phyloP scores from a whole-genome alignment of 2,329 filamentous ascomycete genomes.

The Aureobasidium sp. region DNA sequence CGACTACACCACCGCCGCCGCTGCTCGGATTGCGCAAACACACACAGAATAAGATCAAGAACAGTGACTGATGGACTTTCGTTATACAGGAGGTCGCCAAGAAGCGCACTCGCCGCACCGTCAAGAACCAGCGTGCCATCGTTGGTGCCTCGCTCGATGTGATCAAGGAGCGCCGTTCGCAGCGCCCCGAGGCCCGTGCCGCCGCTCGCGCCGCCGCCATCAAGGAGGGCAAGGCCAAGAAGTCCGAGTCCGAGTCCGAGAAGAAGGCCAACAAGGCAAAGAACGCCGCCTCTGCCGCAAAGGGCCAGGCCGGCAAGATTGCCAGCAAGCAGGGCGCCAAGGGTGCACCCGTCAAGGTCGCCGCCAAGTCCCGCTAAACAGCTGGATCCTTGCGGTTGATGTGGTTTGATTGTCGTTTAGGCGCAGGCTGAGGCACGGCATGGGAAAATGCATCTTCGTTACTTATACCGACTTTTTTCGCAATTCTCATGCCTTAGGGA shows the following conservation, averaged over 20 bases:
- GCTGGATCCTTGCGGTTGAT: conserved; percentile 3
- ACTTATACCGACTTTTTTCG: conserved; percentile 14
- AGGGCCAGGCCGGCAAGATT: conserved; percentile 73
- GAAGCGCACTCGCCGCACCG: conserved; percentile 96
- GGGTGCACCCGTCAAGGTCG: conserved; percentile 51
- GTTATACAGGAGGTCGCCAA: conserved; percentile 88
- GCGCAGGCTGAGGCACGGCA: conserved; percentile 18
- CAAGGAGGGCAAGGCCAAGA: conserved; percentile 99
- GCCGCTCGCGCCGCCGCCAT: conserved; percentile 86
- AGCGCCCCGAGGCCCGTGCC: conserved; percentile 90
- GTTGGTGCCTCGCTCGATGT: conserved; percentile 98
- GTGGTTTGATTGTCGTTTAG: conserved; percentile 17
- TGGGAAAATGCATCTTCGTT: conserved; percentile 15
- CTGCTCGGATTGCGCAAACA: conserved; percentile 11
- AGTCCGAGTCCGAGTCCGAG: conserved; percentile 72
- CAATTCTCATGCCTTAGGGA: conserved; percentile 14
- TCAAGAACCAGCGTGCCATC: conserved; percentile 98
- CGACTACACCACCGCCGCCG: neutral
- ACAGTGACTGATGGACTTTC: conserved; percentile 19
- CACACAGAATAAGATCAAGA: neutral
- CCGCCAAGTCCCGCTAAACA: conserved; percentile 16
- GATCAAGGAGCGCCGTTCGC: conserved; percentile 96
- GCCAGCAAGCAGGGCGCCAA: conserved; percentile 96
- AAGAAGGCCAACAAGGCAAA: conserved; percentile 99
- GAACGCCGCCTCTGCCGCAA: conserved; percentile 64